These are phyloP conservation scores for Vanderwaltozyma polyspora DNA, from an alignment of 805 yeast species.

Conservation along the genomic window DNA sequence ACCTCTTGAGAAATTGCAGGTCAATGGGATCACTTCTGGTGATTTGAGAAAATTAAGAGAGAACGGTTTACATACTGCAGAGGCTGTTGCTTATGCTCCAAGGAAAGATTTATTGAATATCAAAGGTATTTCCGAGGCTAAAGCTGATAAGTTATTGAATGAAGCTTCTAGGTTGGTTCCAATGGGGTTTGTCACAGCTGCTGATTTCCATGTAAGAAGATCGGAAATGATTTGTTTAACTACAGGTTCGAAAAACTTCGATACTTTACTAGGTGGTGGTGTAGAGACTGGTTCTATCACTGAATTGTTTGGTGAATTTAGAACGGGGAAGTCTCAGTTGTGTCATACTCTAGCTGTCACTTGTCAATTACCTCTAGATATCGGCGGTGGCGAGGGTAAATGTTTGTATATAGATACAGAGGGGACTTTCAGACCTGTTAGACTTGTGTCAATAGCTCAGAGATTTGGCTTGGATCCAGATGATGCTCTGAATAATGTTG, in stretches of 20 bases:
- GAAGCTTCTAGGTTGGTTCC: constrained; percentile 86
- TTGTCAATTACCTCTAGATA: constrained; percentile 89
- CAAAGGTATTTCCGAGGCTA: constrained; percentile 91
- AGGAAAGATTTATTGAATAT: constrained; percentile 64
- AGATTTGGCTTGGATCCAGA: constrained; percentile 86
- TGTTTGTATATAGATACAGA: constrained; percentile 94
- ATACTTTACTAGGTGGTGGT: constrained; percentile 91
- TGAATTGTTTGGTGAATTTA: constrained; percentile 91
- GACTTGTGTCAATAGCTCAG: constrained; percentile 81
- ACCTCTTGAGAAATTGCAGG: constrained; percentile 33
- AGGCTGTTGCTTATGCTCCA: constrained; percentile 87
- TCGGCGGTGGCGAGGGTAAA: constrained; percentile 98
- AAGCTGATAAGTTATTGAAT: constrained; percentile 72
- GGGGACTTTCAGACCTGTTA: constrained; percentile 89
- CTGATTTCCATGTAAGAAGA: constrained; percentile 83
- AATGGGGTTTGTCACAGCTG: constrained; percentile 94
- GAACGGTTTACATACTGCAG: constrained; percentile 81
- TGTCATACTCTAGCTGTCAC: constrained; percentile 96
- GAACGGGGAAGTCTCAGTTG: constrained; percentile 94
- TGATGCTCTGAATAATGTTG: constrained; percentile 93
- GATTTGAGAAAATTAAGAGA: constrained; percentile 75
- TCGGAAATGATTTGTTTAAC: constrained; percentile 86
- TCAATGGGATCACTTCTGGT: constrained; percentile 72
- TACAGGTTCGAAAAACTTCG: constrained; percentile 90
- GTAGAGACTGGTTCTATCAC: constrained; percentile 95